phyloP scores from a whole-genome alignment of 2,329 filamentous ascomycete species.

The Botrytis squamosa region DNA sequence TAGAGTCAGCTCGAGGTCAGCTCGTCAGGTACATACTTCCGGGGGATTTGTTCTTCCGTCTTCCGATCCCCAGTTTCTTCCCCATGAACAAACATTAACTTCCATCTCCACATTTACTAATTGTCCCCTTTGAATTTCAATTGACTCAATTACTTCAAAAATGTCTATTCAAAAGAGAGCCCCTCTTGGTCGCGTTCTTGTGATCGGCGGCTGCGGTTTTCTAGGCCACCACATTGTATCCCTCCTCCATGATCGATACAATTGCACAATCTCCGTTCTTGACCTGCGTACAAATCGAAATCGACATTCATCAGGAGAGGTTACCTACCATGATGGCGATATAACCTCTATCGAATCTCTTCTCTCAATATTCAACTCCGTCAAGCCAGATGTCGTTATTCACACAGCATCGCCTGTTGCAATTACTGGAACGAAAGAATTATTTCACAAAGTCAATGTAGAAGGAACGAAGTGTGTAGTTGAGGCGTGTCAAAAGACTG shows the following conservation, averaged over 20 bases:
- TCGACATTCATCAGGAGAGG: conserved; percentile 49
- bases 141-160: background rate
- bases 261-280: conserved; percentile 63
- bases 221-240: conserved; percentile 79
- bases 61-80: conserved; percentile 5
- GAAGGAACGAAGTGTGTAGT: conserved; percentile 79
- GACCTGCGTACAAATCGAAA: conserved; percentile 72
- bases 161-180: conserved; percentile 26
- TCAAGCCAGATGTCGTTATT: conserved; percentile 79
- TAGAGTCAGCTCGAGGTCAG: no score
- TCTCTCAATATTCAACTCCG: conserved; percentile 59
- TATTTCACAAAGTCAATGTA: conserved; percentile 82
- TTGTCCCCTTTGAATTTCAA: background rate
- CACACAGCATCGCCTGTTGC: conserved; percentile 78
- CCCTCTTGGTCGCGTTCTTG: conserved; percentile 66
- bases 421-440: conserved; percentile 53
- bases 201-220: conserved; percentile 83
- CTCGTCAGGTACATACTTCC: background rate
- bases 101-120: background rate
- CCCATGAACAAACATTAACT: background rate
- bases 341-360: conserved; percentile 68
- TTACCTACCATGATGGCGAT: conserved; percentile 72
- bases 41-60: background rate
- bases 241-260: conserved; percentile 59
- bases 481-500: conserved; percentile 65